Evolutionary conservation across 768 basidiomycete genomes (phyloP), one percentile per base, ranked within the genome.

Genomic region (Piloderma croceum): DNA sequence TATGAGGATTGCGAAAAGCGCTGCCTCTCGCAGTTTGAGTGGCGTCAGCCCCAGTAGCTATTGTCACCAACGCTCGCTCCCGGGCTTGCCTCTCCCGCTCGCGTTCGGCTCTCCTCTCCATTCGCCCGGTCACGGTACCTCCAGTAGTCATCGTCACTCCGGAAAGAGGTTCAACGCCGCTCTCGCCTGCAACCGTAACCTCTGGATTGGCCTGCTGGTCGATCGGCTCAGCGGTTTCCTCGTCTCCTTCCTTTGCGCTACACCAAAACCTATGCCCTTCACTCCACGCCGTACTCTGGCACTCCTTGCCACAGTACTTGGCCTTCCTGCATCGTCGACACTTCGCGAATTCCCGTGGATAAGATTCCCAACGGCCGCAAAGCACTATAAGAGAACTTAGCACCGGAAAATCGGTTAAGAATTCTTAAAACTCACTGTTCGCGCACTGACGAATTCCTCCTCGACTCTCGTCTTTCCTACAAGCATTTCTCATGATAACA

Each of bases 401-500:
- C 24, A 44, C 39, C 15, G 25, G 23, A 20, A 19, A 18, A 38
- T 20, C 9, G 37, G 20, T 18, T 11, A 45, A 19, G 36, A 20
- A 24, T 22, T 37, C n/a, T 35, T n/a, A 43, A 24, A 4, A 74
- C 83, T 60, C 48, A 88, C 85, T 97, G 58, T 96, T 96, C 1
- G 96, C 96, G 69, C 96, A 99, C 61, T 98, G 96, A 41, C 96
- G 65, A 46, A 97, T 92, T 9, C 96, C 96, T 38, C 92, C 92
- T 24, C 83, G 68, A 36, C 73, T 79, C 47, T 98, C 94, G 52
- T 98, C 96, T 68, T 99, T 98, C 58, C 94, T 71, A 64, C 96
- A 99, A 10, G 96, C 96, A 60, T 99, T 99, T 38, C 96, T 76
- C 96, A 98, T 99, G 55, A 98, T 96, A n/a, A 97, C 94, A 3